Evolutionary conservation across 148 eudicot species (phyloP).

Genomic region (Simmondsia chinensis): DNA sequence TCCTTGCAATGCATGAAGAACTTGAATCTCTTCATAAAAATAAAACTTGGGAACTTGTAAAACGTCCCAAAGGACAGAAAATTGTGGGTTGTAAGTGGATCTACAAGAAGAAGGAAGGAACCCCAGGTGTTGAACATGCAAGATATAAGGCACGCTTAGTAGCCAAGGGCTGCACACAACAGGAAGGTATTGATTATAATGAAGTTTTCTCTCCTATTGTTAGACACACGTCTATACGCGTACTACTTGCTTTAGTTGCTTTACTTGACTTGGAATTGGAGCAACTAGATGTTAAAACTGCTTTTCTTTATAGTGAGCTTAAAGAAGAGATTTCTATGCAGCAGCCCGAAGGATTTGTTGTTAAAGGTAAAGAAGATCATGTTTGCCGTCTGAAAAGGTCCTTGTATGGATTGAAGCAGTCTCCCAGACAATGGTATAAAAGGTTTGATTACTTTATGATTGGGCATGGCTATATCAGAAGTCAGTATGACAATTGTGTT

Average conservation of each 20-base stretch:
- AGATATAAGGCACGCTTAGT: not conserved
- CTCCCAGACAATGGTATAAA: conserved; percentile 1
- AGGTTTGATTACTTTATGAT: too few relatives aligned
- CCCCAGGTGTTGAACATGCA: not conserved
- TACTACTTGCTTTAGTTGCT: not conserved
- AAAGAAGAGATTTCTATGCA: too few relatives aligned
- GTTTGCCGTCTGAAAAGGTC: too few relatives aligned
- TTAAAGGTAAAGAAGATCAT: too few relatives aligned
- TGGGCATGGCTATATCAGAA: not conserved
- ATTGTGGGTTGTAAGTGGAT: too few relatives aligned
- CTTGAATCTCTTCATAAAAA: conserved; percentile 1
- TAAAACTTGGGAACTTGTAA: not conserved
- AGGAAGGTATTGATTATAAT: conserved; percentile 1
- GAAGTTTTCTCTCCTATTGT: conserved; percentile 1
- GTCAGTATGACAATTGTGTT: conserved; percentile 1
- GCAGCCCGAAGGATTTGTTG: too few relatives aligned
- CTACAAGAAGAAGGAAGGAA: not conserved
- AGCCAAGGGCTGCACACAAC: too few relatives aligned
- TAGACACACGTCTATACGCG: conserved; percentile 1
- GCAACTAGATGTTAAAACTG: conserved; percentile 7
- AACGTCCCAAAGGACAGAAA: not conserved
- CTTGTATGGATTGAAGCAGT: conserved; percentile 3
- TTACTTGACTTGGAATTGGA: not conserved
- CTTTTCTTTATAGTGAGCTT: not conserved
- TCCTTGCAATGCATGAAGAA: conserved; percentile 1